Evolutionary conservation across 2,329 filamentous ascomycete species (phyloP), one percentile per base, ranked within the genome.

Genomic region (Ophiostoma triangulosporum): DNA sequence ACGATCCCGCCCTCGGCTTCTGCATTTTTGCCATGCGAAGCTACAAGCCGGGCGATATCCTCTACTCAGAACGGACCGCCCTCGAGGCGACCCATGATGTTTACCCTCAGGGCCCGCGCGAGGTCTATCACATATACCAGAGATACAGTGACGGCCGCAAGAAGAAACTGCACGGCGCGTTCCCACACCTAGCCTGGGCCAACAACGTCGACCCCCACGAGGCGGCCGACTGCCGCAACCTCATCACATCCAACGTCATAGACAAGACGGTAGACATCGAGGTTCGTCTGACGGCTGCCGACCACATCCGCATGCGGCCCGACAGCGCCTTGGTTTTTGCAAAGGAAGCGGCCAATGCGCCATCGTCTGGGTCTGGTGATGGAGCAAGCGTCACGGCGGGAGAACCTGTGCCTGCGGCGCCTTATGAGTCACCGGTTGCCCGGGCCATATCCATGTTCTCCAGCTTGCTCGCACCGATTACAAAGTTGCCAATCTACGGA

Each of bases 1-100:
- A 48, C 32, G 46, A 59, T 56, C 50, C 57, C 1, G 32, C 49
- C 15, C 51, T 66, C 6, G 64, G 64, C 48, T 63, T 63, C 48
- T 62, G 64, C 48, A 59, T 66, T 49, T 65, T 62, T 50, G 64
- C 65, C 6, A 55, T 60, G n/a, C 59, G 60, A 17, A 48, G 59
- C 52, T 58, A 63, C 29, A 27, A 27, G 3, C 48, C 55, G 12
- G 60, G 58, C 22, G 61, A 65, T 27, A 56, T 58, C 45, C 57
- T 66, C 50, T 64, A 62, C 51, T 53, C 60, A 48, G 65, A 66
- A 45, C 48, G 57, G 48, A 50, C 60, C 52, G 48, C 50, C 57
- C 48, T 61, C 59, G 54, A 59, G 29, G 53, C 63, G 53, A 56
- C 55, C 40, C 52, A 62, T 52, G 57, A 61, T 29, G 27, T 48